These are phyloP conservation scores for Pisolithus tinctorius DNA, from an alignment of 768 basidiomycete genomes.

Conservation along the genomic window DNA sequence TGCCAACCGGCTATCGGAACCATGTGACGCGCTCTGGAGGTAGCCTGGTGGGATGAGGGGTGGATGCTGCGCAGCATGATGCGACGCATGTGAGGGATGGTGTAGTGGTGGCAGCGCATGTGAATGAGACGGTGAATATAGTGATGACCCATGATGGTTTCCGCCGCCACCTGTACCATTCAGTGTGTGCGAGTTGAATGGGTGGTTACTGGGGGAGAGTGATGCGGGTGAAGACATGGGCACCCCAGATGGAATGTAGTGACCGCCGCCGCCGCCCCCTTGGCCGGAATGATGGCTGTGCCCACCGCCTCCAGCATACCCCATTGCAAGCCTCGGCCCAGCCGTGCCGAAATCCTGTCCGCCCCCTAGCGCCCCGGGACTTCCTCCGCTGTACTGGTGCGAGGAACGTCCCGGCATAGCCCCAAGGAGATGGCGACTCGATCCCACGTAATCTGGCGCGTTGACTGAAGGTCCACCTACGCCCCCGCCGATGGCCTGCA, in stretches of 20 bases:
- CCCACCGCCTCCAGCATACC: conserved; percentile 26
- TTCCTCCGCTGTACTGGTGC: conserved; percentile 20
- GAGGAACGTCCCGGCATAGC: conserved; percentile 29
- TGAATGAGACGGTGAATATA: conserved; percentile 22
- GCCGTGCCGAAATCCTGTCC: conserved; percentile 15
- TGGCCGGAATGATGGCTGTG: conserved; percentile 39
- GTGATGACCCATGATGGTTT: conserved; percentile 15
- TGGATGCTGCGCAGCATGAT: conserved; percentile 10
- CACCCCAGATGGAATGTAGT: conserved; percentile 31
- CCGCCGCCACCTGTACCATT: conserved; percentile 3
- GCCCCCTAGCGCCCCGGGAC: conserved; percentile 1
- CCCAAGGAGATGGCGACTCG: conserved; percentile 42
- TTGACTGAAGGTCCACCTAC: conserved; percentile 10
- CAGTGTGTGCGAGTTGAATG: conserved; percentile 22
- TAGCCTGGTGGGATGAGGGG: conserved; percentile 22
- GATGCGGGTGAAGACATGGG: conserved; percentile 50
- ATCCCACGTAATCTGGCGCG: conserved; percentile 34
- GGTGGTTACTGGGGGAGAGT: conserved; percentile 31
- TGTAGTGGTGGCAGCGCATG: not conserved
- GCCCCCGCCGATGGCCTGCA: conserved; percentile 39
- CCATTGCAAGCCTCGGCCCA: conserved; percentile 34
- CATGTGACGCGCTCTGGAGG: conserved; percentile 25
- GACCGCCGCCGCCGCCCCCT: conserved; percentile 17
- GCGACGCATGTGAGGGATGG: not conserved
- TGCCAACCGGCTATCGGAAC: conserved; percentile 21